Percentiles rank a stretch among this genome's conserved stretches.
phyloP scores from a whole-genome alignment of 129 eudicot genomes.

The Kitagawia praeruptora region DNA sequence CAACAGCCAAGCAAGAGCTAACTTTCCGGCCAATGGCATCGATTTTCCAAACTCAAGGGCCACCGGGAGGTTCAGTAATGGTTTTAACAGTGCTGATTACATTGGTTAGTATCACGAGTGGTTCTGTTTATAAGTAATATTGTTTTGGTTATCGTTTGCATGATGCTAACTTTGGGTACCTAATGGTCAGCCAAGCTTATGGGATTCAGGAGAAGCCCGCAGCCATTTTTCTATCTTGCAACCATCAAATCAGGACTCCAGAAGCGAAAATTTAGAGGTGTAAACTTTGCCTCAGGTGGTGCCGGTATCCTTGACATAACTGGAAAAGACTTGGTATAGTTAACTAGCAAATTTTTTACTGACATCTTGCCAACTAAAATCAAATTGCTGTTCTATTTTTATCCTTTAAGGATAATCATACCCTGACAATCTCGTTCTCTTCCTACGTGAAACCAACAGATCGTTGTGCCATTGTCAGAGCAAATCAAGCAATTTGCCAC shows the following conservation, averaged over 20 bases:
- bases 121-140: background rate
- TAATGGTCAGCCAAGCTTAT: slow-evolving; percentile 30
- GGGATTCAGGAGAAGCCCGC: slow-evolving; percentile 44
- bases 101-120: slow-evolving; percentile 32
- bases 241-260: slow-evolving; percentile 15
- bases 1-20: slow-evolving; percentile 27
- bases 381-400: background rate
- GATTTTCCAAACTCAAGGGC: slow-evolving; percentile 45
- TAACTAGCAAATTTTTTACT: background rate
- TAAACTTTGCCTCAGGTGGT: slow-evolving; percentile 47
- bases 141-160: background rate
- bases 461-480: slow-evolving; percentile 41
- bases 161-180: background rate
- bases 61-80: slow-evolving; percentile 75
- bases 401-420: background rate
- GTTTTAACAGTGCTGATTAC: slow-evolving; percentile 59
- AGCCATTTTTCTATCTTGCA: slow-evolving; percentile 27
- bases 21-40: slow-evolving; percentile 51
- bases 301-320: slow-evolving; percentile 41
- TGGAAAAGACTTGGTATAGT: slow-evolving; percentile 19
- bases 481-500: slow-evolving; percentile 49
- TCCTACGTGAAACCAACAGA: slow-evolving; percentile 21
- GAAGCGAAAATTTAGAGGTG: slow-evolving; percentile 27
- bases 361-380: background rate
- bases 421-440: slow-evolving; percentile 1